phyloP scores from a whole-genome alignment of 345 rosid species.

The Citropsis articulata region DNA sequence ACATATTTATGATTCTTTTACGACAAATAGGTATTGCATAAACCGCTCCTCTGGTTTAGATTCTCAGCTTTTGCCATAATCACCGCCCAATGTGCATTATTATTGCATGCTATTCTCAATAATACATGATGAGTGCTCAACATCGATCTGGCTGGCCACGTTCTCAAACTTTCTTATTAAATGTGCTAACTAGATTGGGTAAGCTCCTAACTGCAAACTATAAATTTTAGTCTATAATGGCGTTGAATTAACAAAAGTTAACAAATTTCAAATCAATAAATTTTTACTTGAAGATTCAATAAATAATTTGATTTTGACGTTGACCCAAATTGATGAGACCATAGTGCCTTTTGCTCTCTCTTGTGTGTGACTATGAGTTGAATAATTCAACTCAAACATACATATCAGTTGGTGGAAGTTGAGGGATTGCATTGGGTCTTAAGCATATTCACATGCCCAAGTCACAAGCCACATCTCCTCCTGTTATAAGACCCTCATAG shows the following conservation, averaged over 20 bases:
- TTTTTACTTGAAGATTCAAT: not conserved
- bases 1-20: not conserved
- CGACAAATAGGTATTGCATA: not conserved
- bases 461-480: not conserved
- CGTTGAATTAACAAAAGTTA: not conserved
- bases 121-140: not conserved
- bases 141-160: conserved; percentile 15
- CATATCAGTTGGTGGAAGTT: conserved; percentile 38
- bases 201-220: conserved; percentile 31
- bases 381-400: no score
- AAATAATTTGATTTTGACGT: not conserved
- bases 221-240: conserved; percentile 20
- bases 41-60: not conserved
- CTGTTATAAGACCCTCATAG: conserved; percentile 14
- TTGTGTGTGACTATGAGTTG: not conserved
- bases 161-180: conserved; percentile 31
- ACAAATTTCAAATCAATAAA: not conserved
- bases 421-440: conserved; percentile 28
- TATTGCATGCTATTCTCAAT: not conserved
- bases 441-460: conserved; percentile 27
- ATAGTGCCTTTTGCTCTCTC: not conserved
- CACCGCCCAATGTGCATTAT: not conserved
- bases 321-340: not conserved
- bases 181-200: conserved; percentile 25
- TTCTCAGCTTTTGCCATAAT: not conserved